Evolutionary conservation across 441 rosid species (phyloP).

Genomic region (Adansonia rubrostipa): DNA sequence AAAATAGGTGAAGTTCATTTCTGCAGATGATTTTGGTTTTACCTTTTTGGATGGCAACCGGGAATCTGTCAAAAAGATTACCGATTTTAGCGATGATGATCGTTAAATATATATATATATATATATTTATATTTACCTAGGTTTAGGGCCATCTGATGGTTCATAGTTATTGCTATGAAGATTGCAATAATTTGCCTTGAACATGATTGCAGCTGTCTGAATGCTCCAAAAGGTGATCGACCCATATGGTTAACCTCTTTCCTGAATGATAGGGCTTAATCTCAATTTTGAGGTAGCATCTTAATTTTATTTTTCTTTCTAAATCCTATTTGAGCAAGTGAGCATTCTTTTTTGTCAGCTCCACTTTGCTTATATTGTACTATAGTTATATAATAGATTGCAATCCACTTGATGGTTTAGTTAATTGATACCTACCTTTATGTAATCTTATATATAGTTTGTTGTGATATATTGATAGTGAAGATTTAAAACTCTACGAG

Average conservation of each 20-base stretch:
- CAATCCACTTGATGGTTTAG: constrained; percentile 5
- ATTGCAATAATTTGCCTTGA: not conserved
- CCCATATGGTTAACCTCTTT: not conserved
- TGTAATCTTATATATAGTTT: not conserved
- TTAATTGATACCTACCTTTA: not conserved
- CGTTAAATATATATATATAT: not conserved
- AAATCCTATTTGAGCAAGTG: not conserved
- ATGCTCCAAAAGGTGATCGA: not conserved
- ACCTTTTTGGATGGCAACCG: not conserved
- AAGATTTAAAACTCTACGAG: too few species aligned
- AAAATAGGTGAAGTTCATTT: constrained; percentile 30
- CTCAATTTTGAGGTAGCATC: not conserved
- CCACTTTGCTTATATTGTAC: not conserved
- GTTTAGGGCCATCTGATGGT: constrained; percentile 7
- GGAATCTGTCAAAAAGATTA: not conserved
- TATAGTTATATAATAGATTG: not conserved
- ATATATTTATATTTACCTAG: not conserved
- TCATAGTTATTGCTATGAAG: not conserved
- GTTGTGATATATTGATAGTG: too few species aligned
- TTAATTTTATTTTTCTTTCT: not conserved
- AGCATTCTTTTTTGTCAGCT: not conserved
- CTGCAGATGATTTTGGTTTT: not conserved
- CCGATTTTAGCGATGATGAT: not conserved
- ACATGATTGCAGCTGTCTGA: constrained; percentile 21
- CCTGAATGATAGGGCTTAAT: not conserved